phyloP scores from a whole-genome alignment of 2,329 filamentous ascomycete genomes.

The Cercospora sp. region DNA sequence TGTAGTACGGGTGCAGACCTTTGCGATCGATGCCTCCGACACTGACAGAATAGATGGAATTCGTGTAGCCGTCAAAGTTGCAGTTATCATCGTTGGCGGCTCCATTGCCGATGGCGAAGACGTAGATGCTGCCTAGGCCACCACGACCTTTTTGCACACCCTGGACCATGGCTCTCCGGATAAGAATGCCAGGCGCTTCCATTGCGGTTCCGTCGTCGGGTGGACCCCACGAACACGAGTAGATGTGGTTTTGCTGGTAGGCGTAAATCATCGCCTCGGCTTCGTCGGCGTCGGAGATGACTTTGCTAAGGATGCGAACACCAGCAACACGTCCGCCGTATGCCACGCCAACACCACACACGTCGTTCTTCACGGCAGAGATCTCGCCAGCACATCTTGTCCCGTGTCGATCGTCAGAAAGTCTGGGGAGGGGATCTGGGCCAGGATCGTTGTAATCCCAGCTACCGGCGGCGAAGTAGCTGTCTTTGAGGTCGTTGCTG shows the following conservation, averaged over 20 bases:
- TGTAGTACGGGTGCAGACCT: constrained; percentile 91
- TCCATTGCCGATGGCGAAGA: constrained; percentile 95
- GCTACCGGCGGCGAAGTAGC: constrained; percentile 90
- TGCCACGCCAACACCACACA: constrained; percentile 93
- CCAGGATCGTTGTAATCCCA: constrained; percentile 93
- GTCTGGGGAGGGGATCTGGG: constrained; percentile 74
- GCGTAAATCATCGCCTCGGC: constrained; percentile 90
- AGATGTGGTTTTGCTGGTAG: constrained; percentile 89
- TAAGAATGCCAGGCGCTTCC: constrained; percentile 88
- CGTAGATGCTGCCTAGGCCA: constrained; percentile 86
- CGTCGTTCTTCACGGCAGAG: constrained; percentile 84
- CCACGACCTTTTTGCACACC: constrained; percentile 83
- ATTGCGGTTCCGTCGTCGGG: constrained; percentile 91
- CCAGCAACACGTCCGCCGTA: constrained; percentile 90
- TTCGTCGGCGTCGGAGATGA: constrained; percentile 90
- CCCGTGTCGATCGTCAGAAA: constrained; percentile 84
- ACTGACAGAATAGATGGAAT: constrained; percentile 98
- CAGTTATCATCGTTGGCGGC: constrained; percentile 88
- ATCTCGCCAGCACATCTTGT: constrained; percentile 95
- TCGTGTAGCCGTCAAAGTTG: constrained; percentile 99
- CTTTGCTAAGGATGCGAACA: constrained; percentile 86
- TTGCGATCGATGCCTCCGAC: constrained; percentile 89
- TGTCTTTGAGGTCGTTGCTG: constrained; percentile 85
- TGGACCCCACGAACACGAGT: constrained; percentile 98
- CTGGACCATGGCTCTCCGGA: constrained; percentile 86